Evolutionary conservation across 768 basidiomycete species (phyloP), one percentile per base, ranked within the genome.

Genomic region (Cyclocybe aegerita): DNA sequence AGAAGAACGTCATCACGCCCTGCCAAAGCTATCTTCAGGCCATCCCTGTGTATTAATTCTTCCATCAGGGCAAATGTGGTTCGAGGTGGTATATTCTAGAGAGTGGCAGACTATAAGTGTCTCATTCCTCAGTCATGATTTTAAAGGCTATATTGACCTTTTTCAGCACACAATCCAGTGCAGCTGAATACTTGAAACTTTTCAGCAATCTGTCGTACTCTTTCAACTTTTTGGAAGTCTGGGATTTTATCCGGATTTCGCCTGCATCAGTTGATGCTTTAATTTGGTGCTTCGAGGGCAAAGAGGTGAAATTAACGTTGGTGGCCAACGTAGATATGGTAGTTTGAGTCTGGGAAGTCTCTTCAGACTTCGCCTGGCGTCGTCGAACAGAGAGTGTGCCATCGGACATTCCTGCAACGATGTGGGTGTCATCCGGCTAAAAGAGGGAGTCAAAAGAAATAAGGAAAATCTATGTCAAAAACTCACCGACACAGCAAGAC

Each of bases 331-430:
- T 42, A 43, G 54, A 46, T 5, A 46, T 15, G 39, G 38, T 44
- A 30, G 8, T 31, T 37, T 56, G 48, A 30, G 48, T 48, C 40
- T 46, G 46, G 29, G 46, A 38, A 16, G 45, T 12, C 63, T 90
- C 83, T n/a, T 80, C 81, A 0, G 82, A 70, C 66, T 90, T 94
- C 12, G 78, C 80, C 58, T 92, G 88, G 51, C 95, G 82, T 57
- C 92, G 80, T 29, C 97, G 90, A 41, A 99, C 82, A n/a, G 95
- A 95, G n/a, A 99, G 77, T 1, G 96, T 98, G 2, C 96, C 96
- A 63, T 98, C 97, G 11, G 93, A 87, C 88, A 98, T 92, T n/a
- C 97, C 97, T 1, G 91, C 90, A 1, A 92, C 90, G 36, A 99
- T 88, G 62, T 98, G 97, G 0, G 93, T 95, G 60, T 97, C 92